Evolutionary conservation across 1,284 basidiomycete genomes (phyloP).

Genomic region (Apiotrichum porosum): DNA sequence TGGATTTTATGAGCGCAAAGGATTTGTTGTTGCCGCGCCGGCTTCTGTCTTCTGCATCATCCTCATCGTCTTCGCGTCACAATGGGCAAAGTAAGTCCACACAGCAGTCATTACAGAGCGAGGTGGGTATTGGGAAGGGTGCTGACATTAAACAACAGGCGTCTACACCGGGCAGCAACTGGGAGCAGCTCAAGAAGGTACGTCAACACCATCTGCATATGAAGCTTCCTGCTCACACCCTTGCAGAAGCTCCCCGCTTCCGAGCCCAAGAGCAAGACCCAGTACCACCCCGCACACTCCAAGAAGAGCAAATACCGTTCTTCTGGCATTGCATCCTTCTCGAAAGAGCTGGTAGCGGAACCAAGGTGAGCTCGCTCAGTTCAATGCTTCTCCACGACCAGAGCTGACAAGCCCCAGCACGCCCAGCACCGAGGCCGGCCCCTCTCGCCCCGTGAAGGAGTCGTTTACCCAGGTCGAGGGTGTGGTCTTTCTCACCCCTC

Average conservation of each 20-base stretch:
- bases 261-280: conserved; percentile 6
- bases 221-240: conserved; percentile 5
- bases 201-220: not conserved
- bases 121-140: too few relatives aligned
- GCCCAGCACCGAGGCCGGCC: not conserved
- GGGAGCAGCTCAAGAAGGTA: conserved; percentile 33
- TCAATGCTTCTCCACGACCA: not conserved
- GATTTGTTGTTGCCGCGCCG: too few relatives aligned
- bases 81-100: conserved; percentile 2
- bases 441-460: not conserved
- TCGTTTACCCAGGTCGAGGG: conserved; percentile 4
- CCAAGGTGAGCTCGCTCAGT: not conserved
- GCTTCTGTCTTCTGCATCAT: too few relatives aligned
- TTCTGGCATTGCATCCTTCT: conserved; percentile 2
- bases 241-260: too few relatives aligned
- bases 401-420: not conserved
- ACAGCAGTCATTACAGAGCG: too few relatives aligned
- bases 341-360: not conserved
- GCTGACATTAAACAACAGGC: not conserved
- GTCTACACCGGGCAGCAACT: conserved; percentile 31
- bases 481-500: conserved; percentile 24
- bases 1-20: too few relatives aligned
- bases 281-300: not conserved
- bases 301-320: not conserved
- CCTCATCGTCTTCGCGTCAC: too few relatives aligned